Base-by-base conservation (phyloP, 768 basidiomycete genomes). In the Cantharellus anzutake region DNA sequence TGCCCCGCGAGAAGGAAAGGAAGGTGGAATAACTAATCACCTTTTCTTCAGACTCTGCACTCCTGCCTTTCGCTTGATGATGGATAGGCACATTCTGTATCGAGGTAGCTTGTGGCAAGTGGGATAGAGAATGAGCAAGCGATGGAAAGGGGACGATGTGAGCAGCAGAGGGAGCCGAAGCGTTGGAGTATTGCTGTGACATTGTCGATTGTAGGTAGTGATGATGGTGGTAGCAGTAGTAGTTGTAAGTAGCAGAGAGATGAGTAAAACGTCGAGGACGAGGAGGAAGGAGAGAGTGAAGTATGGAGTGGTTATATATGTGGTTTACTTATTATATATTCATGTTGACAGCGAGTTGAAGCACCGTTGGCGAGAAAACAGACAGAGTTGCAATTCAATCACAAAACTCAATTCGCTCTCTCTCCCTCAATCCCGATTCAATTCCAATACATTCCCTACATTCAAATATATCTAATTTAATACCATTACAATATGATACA, bases 21-120 rank as follows among this genome's bases (percentile, higher is more conserved):
- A 29, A 29, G 20, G 20, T 29, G 20, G 20, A 29, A 29, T 29
- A 29, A 29, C 20, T 29, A 29, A 29, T 29, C 52, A 57, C 56
- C 41, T 57, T 57, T 57, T 57, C 56, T 57, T 57, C 56, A 38
- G 39, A 41, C 56, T 57, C 38, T 5, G 56, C 56, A 14, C 39
- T 11, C 16, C 56, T 37, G 14, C 41, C 41, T 40, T 7, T 5
- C 20, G 20, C 20, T 16, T 57, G 56, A 41, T 39, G 56, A 41
- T 57, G 40, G 35, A 57, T 57, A 41, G 56, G 38, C 11, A 57
- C 56, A 42, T 42, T 37, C 35, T 39, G 38, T 11, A 57, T 57
- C 39, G 16, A 16, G 14, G 56, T 57, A 5, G 56, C 56, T 16
- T 57, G 42, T 37, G 39, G 56, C 39, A 57, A 41, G 37, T 5